These are phyloP conservation scores for Diplocarpon mali DNA, from an alignment of 2,329 filamentous ascomycete species.

Conservation along the genomic window DNA sequence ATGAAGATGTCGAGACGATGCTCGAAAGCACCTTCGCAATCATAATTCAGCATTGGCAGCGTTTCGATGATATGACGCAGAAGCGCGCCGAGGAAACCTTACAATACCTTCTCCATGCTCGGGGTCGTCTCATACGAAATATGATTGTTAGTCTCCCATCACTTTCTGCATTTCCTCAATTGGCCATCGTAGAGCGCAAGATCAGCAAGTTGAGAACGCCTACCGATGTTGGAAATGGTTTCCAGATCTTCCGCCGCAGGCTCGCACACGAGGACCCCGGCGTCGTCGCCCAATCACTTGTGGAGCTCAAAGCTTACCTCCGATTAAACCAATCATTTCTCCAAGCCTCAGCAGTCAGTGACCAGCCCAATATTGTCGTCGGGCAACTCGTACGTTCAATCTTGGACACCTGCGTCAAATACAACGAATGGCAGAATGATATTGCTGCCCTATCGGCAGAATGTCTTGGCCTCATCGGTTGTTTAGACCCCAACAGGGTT, in stretches of 20 bases:
- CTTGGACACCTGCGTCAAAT: constrained; percentile 75
- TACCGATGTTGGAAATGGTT: constrained; percentile 54
- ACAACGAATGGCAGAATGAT: constrained; percentile 54
- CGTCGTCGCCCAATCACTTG: constrained; percentile 72
- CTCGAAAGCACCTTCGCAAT: constrained; percentile 86
- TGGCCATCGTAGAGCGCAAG: constrained; percentile 56
- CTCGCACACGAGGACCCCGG: constrained; percentile 74
- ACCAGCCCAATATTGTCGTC: constrained; percentile 71
- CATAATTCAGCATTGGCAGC: constrained; percentile 68
- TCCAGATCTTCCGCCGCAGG: constrained; percentile 61
- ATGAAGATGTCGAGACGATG: constrained; percentile 67
- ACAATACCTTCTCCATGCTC: constrained; percentile 28
- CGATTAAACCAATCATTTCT: constrained; percentile 63
- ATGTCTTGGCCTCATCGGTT: constrained; percentile 81
- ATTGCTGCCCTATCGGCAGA: constrained; percentile 67
- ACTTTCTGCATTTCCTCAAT: constrained; percentile 54
- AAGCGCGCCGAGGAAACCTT: constrained; percentile 52
- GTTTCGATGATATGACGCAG: constrained; percentile 51
- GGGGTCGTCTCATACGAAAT: constrained; percentile 43
- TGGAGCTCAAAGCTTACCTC: constrained; percentile 66
- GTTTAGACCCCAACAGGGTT: constrained; percentile 80
- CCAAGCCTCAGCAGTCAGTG: constrained; percentile 68
- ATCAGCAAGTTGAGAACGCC: constrained; percentile 54
- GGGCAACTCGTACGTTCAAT: constrained; percentile 63
- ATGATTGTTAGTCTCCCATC: constrained; percentile 71